Evolutionary conservation across 805 yeast species (phyloP), one percentile per base, ranked within the genome.

Genomic region (Saccharomycopsis olivae): DNA sequence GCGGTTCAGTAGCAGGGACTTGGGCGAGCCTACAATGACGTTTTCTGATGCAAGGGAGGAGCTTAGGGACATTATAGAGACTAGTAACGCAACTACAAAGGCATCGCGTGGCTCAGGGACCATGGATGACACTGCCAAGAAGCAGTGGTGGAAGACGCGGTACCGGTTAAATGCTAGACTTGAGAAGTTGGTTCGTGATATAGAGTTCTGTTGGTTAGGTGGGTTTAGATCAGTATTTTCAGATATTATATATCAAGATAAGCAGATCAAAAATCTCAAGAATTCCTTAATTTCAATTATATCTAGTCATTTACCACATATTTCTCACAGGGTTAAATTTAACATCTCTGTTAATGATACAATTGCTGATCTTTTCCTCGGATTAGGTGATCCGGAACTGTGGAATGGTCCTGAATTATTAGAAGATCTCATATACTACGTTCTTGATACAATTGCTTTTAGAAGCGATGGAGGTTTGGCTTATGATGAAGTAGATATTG

Each of bases 81-180:
- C 66, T 38, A 86, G 89, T 53, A 75, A 83, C 47, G 49, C 55
- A 3, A 71, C 85, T 0, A 78, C 89, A 0, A 66, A 70, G 16
- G 20, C 42, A 21, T 38, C 48, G 4, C 35, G 23, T 19, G 25
- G 11, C 9, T 20, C 24, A 16, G n/a, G 33, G 5, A 37, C 33
- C 2, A 28, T 21, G 9, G 33, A 47, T 14, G 44, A 57, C 1
- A 72, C 68, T 25, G 80, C 77, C 23, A 65, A 86, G 36, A 68
- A 66, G 34, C 47, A 60, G 5, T 89, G 96, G 96, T 92, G 96
- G 95, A 65, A 66, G 30, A 60, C 62, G 21, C 61, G 96, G 36
- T 73, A 71, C 40, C 58, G 56, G 0, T 60, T 87, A 14, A 96
- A 89, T 55, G 54, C 61, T 8, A 57, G 68, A 35, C 52, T 89